Conservation (phyloP, 2,329 filamentous ascomycete species). For the Exutisphaerella laricina region DNA sequence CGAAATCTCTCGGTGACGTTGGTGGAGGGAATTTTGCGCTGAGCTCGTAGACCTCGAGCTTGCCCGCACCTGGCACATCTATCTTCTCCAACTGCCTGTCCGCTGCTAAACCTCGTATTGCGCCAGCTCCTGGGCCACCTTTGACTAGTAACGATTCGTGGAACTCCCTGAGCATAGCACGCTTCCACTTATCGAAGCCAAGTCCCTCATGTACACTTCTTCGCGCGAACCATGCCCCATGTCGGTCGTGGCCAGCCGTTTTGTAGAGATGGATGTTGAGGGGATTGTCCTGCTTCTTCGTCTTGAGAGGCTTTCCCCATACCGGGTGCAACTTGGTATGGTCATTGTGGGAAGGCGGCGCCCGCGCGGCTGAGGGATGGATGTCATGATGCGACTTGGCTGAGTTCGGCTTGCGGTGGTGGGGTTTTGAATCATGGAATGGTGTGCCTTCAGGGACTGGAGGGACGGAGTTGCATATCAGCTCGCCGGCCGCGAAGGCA, state of each 20-base stretch:
- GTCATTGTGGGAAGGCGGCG: conserved; percentile 46
- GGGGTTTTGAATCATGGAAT: conserved; percentile 46
- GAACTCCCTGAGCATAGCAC: conserved; percentile 73
- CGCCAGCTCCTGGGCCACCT: conserved; percentile 64
- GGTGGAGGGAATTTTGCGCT: conserved; percentile 88
- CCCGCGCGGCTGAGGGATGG: conserved; percentile 47
- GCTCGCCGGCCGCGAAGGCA: conserved; percentile 54
- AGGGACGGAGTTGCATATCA: conserved; percentile 72
- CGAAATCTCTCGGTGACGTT: conserved; percentile 80
- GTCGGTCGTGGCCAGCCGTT: conserved; percentile 69
- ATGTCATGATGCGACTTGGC: conserved; percentile 49
- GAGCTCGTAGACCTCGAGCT: conserved; percentile 72
- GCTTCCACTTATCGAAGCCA: conserved; percentile 70
- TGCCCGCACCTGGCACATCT: conserved; percentile 54
- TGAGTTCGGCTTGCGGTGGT: conserved; percentile 53
- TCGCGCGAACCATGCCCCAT: conserved; percentile 84
- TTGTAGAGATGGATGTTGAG: conserved; percentile 75
- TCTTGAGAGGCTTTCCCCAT: conserved; percentile 79
- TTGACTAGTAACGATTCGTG: conserved; percentile 67
- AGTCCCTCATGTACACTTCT: conserved; percentile 75
- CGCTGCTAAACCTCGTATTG: conserved; percentile 78
- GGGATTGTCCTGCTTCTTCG: conserved; percentile 67
- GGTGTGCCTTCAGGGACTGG: conserved; percentile 45
- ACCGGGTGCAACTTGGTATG: conserved; percentile 63
- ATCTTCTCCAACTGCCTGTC: conserved; percentile 66